These are phyloP conservation scores for Papiliotrema flavescens DNA, from an alignment of 1,284 basidiomycete genomes.

Conservation along the genomic window DNA sequence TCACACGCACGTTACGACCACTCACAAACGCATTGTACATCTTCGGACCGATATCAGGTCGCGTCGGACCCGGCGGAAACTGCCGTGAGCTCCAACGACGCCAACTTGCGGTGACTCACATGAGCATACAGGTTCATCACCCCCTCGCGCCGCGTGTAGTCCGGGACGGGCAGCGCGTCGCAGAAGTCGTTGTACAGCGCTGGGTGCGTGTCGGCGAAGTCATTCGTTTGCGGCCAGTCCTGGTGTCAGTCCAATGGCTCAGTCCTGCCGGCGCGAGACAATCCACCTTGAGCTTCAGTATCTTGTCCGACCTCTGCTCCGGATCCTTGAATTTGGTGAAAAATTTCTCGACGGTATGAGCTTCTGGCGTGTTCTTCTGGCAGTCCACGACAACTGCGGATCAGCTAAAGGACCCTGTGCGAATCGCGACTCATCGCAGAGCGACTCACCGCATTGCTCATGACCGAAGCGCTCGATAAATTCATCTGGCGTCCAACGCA, in stretches of 20 bases:
- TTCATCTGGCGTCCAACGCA: conserved; percentile 75
- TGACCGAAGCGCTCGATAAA: conserved; percentile 68
- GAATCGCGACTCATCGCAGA: not conserved
- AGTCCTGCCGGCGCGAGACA: not conserved
- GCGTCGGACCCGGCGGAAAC: conserved; percentile 76
- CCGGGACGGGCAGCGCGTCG: conserved; percentile 75
- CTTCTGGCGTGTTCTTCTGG: conserved; percentile 62
- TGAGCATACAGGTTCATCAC: conserved; percentile 70
- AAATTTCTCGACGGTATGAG: conserved; percentile 69
- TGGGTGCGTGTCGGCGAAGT: conserved; percentile 79
- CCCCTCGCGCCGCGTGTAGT: conserved; percentile 83
- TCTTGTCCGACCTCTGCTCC: conserved; percentile 51
- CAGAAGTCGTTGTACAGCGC: conserved; percentile 85
- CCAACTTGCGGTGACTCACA: conserved; percentile 18
- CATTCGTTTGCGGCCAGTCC: conserved; percentile 87
- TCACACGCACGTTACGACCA: not conserved
- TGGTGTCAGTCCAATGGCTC: conserved; percentile 34
- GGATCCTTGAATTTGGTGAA: conserved; percentile 74
- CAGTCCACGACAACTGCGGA: conserved; percentile 68
- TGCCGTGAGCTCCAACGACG: conserved; percentile 49
- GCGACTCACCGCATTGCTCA: conserved; percentile 56
- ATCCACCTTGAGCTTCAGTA: conserved; percentile 77
- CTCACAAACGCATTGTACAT: conserved; percentile 53
- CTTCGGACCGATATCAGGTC: conserved; percentile 78
- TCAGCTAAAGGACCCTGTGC: conserved; percentile 2